Evolutionary conservation across 257 asterid genomes (phyloP).

Genomic region (Capsicum baccatum): DNA sequence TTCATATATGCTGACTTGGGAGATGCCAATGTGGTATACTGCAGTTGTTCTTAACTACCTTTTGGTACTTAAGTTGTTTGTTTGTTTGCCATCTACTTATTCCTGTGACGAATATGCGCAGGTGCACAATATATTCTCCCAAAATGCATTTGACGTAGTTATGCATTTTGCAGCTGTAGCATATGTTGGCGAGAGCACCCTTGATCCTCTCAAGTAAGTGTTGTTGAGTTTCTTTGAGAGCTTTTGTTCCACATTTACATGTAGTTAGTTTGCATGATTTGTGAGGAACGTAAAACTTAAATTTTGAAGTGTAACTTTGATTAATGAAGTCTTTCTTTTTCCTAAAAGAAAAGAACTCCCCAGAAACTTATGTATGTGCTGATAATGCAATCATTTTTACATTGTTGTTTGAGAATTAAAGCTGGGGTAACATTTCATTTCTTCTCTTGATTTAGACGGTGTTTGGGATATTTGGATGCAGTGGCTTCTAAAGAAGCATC

Average conservation of each 20-base stretch:
- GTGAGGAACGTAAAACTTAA: neutral
- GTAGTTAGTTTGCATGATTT: neutral
- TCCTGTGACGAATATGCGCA: constrained; percentile 43
- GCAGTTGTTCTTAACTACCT: constrained; percentile 17
- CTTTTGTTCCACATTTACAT: neutral
- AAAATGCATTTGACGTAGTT: constrained; percentile 34
- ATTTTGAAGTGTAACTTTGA: neutral
- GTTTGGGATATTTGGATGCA: constrained; percentile 11
- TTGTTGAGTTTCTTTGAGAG: neutral
- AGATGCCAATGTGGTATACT: constrained; percentile 74
- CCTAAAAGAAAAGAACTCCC: neutral
- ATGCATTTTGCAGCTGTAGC: constrained; percentile 98
- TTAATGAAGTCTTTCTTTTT: neutral
- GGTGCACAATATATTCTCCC: constrained; percentile 54
- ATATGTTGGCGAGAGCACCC: constrained; percentile 95
- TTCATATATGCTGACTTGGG: constrained; percentile 91
- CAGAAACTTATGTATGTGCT: neutral
- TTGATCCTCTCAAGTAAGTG: constrained; percentile 85
- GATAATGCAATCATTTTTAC: neutral
- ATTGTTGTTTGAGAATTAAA: neutral
- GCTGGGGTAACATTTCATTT: neutral
- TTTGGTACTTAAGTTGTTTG: constrained; percentile 1
- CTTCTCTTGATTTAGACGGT: neutral
- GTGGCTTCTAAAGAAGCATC: neutral
- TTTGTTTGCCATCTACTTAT: constrained; percentile 25